Percentiles rank a stretch among this genome's conserved stretches.
Evolutionary conservation across 164 flowering plant genomes (phyloP).

Genomic region (Paratinospora sagittata): DNA sequence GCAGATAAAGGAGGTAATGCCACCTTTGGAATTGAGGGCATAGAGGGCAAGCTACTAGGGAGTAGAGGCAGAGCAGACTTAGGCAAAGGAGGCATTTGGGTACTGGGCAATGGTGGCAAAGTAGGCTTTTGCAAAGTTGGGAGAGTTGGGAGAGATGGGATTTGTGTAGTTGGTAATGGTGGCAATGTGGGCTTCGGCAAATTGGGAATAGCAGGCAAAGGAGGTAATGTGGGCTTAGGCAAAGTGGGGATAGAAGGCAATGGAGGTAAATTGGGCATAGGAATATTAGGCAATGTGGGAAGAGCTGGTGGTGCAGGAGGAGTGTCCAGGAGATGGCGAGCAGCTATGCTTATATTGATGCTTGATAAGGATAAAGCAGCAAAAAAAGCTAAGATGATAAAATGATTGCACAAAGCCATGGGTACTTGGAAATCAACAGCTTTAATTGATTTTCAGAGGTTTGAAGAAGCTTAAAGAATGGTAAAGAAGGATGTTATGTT

Average conservation of each 20-base stretch:
- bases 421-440: neutral
- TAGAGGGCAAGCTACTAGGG: neutral
- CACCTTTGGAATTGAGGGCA: neutral
- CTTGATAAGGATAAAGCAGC: too few species aligned
- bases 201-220: neutral
- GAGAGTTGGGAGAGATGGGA: neutral
- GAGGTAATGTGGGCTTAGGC: conserved; percentile 1
- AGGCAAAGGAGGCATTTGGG: neutral
- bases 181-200: conserved; percentile 6
- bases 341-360: neutral
- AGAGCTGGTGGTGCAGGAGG: neutral
- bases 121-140: neutral
- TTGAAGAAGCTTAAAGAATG: too few species aligned
- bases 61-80: neutral
- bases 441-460: too few species aligned
- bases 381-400: neutral
- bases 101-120: neutral
- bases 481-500: too few species aligned
- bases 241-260: neutral
- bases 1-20: neutral
- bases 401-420: neutral
- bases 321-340: conserved; percentile 1
- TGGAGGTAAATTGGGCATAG: neutral
- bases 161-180: neutral
- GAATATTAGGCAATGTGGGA: neutral